Conservation (phyloP, 805 yeast genomes). For the Kazachstania psychrophila region DNA sequence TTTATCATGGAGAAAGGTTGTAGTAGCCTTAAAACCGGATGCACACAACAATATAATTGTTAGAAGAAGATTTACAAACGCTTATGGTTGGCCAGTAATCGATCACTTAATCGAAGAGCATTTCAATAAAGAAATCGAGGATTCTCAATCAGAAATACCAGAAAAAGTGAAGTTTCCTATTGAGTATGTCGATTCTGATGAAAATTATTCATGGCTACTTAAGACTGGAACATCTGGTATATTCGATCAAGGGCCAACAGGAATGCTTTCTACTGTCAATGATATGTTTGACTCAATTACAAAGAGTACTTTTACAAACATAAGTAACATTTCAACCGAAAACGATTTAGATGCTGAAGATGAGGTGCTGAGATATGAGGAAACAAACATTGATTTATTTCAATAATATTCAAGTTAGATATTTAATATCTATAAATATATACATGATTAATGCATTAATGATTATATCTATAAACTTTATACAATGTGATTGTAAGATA, state of each 20-base stretch:
- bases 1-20: slow-evolving; percentile 84
- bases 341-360: slow-evolving; percentile 4
- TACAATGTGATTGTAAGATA: slow-evolving; percentile 21
- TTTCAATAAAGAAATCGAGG: slow-evolving; percentile 32
- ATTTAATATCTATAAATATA: not conserved
- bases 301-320: slow-evolving; percentile 17
- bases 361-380: slow-evolving; percentile 7
- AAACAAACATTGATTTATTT: slow-evolving; percentile 6
- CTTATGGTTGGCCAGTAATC: slow-evolving; percentile 76
- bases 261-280: slow-evolving; percentile 54
- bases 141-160: not conserved
- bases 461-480: slow-evolving; percentile 3
- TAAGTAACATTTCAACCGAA: not conserved
- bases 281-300: slow-evolving; percentile 44
- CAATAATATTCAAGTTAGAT: not conserved
- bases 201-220: slow-evolving; percentile 41
- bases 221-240: slow-evolving; percentile 24
- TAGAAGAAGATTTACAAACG: slow-evolving; percentile 77
- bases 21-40: slow-evolving; percentile 79
- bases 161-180: not conserved
- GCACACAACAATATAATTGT: slow-evolving; percentile 93
- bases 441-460: not conserved
- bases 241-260: slow-evolving; percentile 60
- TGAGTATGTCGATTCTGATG: not conserved
- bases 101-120: slow-evolving; percentile 57